Evolutionary conservation across 1,284 basidiomycete genomes (phyloP).

Genomic region (Quambalaria eucalypti): DNA sequence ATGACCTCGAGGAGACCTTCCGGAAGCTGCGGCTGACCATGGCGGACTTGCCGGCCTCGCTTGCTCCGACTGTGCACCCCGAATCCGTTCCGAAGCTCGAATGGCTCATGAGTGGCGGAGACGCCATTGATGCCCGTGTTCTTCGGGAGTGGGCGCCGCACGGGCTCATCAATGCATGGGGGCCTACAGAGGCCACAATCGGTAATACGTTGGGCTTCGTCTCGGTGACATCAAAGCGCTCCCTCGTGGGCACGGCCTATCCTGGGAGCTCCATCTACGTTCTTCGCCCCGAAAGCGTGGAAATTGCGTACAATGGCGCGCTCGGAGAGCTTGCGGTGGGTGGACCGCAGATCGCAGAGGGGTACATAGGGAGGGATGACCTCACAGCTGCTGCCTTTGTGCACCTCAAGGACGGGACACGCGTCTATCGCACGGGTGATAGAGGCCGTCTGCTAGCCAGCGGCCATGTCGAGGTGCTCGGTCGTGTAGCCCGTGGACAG

Average conservation of each 20-base stretch:
- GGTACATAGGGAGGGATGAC: slow-evolving; percentile 33
- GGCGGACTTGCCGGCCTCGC: slow-evolving; percentile 40
- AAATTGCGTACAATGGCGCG: slow-evolving; percentile 18
- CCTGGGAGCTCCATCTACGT: slow-evolving; percentile 30
- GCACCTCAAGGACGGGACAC: slow-evolving; percentile 20
- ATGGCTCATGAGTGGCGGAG: slow-evolving; percentile 46
- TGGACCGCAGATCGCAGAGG: slow-evolving; percentile 42
- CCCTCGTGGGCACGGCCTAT: slow-evolving; percentile 33
- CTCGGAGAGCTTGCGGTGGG: slow-evolving; percentile 41
- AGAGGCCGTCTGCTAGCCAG: slow-evolving; percentile 38
- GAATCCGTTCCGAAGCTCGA: slow-evolving; percentile 29
- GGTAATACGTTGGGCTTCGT: slow-evolving; percentile 44
- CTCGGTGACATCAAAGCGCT: slow-evolving; percentile 17
- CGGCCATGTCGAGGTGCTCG: slow-evolving; percentile 36
- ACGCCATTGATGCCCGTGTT: slow-evolving; percentile 39
- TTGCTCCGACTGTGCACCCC: slow-evolving; percentile 36
- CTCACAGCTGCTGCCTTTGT: slow-evolving; percentile 35
- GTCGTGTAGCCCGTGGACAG: slow-evolving; percentile 36
- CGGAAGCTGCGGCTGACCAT: slow-evolving; percentile 33
- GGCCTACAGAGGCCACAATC: slow-evolving; percentile 44
- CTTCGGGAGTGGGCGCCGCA: slow-evolving; percentile 33
- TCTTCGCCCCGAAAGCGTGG: slow-evolving; percentile 13
- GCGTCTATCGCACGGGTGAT: slow-evolving; percentile 43
- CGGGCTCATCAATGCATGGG: slow-evolving; percentile 44
- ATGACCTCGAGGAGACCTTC: slow-evolving; percentile 34